Evolutionary conservation across 176 grass and related monocot genomes (phyloP), one percentile per base, ranked within the genome.

Genomic region (Juncus inflexus): DNA sequence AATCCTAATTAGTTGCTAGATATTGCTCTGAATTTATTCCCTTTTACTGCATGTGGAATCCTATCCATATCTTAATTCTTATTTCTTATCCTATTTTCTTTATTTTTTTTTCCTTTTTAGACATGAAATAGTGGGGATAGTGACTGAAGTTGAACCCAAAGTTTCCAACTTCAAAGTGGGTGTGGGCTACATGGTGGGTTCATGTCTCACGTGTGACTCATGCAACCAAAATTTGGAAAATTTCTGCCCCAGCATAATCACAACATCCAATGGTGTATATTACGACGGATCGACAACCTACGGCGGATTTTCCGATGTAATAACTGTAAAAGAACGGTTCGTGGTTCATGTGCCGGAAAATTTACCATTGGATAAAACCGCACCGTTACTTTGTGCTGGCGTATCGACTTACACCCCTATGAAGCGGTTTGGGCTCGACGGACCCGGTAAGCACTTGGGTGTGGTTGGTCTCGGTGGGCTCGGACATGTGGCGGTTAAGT

Each of bases 401-500:
- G 76, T 87, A 10, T 83, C 85, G 3, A 65, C 83, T 57, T 87
- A 83, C 65, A 77, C 76, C 85, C 86, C 86, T 4, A 81, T 89
- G 86, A 70, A 81, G 60, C 52, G 43, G 7, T 66, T 81, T 70
- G 86, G 81, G 12, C 77, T 89, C 5, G 84, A 89, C 71, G 37
- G 6, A 11, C 19, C 81, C 1, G 81, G 85, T 8, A 90, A 90
- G 86, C 86, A 90, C 70, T 66, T 90, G 2, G 86, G 86, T 60
- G 78, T 89, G 15, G 78, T 85, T 9, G 86, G 86, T 37, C 82
- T 90, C 12, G 86, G 86, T 1, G 86, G 86, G 4, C 86, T 90
- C 15, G 86, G 86, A 43, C 86, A 90, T 51, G 65, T 90, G 7
- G 86, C 82, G 10, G 86, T 90, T 9, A 90, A 90, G 74, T 90